phyloP scores from a whole-genome alignment of 1,284 basidiomycete genomes.

The Sphagnurus paluster region DNA sequence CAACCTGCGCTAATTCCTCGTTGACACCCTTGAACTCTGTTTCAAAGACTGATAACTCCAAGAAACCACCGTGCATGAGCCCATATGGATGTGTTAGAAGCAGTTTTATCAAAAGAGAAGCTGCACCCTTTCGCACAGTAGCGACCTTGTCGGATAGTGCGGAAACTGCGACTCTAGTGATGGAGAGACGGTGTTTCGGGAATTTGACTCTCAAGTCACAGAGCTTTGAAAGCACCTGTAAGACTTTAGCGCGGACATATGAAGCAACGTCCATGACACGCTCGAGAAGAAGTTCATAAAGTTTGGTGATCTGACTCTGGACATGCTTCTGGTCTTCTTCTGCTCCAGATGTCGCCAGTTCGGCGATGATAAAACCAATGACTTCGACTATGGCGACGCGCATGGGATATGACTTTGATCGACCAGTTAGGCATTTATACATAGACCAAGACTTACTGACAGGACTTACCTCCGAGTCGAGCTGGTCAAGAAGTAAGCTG shows the following conservation, averaged over 20 bases:
- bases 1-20: conserved; percentile 60
- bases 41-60: conserved; percentile 78
- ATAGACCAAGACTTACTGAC: no score
- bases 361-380: conserved; percentile 78
- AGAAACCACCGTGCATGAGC: conserved; percentile 82
- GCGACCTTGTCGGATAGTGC: conserved; percentile 92
- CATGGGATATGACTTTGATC: conserved; percentile 87
- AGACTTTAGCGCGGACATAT: conserved; percentile 90
- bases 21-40: conserved; percentile 58
- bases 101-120: conserved; percentile 76
- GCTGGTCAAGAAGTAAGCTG: conserved; percentile 78
- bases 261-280: conserved; percentile 88
- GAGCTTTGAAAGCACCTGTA: conserved; percentile 73
- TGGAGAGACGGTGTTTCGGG: conserved; percentile 81
- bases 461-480: conserved; percentile 90
- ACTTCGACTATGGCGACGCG: conserved; percentile 91
- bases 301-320: conserved; percentile 80
- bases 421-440: no score
- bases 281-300: conserved; percentile 85
- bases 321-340: conserved; percentile 57
- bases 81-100: conserved; percentile 92
- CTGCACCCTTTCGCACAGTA: conserved; percentile 84
- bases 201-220: conserved; percentile 80
- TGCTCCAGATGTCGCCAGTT: conserved; percentile 65
- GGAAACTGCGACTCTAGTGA: conserved; percentile 76